Base-by-base conservation (phyloP, 176 grass and related monocot species). In the Musa beccarii region DNA sequence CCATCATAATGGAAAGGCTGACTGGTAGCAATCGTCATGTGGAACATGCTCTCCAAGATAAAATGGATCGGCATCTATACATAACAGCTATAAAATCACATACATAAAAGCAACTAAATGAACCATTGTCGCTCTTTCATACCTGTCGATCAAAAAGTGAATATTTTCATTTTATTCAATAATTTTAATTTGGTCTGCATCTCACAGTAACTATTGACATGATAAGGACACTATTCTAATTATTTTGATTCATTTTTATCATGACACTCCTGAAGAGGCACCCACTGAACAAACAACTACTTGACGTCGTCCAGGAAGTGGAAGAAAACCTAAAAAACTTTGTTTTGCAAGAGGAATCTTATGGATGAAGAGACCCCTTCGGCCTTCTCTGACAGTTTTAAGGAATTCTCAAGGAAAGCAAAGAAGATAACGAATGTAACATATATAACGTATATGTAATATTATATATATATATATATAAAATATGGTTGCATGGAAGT, bases 211-310 rank as follows among this genome's bases (percentile, higher is more conserved):
- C 74, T 98, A 98, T 49, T 98, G 90, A 90, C 90, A 90, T 54
- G 94, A 98, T 75, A 78, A 93, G 81, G 90, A 98, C 56, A 98
- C 94, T 51, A 90, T 88, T 5, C 94, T 98, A 53, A 93, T 98
- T 76, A 98, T 98, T 74, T 61, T 93, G 71, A 98, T 89, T 75
- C 94, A 98, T 75, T 57, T 98, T 53, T 98, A 98, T 79, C 80
- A 88, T 76, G 86, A 87, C 81, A 89, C 93, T 84, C 88, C 90
- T 62, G 94, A 98, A 73, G 94, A 98, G 51, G 55, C 94, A 57
- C 86, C 86, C 21, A 28, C 65, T 68, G 86, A 73, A 54, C 17
- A 49, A 16, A n/a, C 67, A 69, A 69, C 53, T 62, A 52, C 9
- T 52, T n/a, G 54, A 61, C 26, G 1, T 22, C 34, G 26, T 19